A percentile compares a stretch with the other conserved stretches of the same genome.
These are phyloP conservation scores for Candida wancherniae DNA, from an alignment of 805 yeast genomes.

Conservation along the genomic window DNA sequence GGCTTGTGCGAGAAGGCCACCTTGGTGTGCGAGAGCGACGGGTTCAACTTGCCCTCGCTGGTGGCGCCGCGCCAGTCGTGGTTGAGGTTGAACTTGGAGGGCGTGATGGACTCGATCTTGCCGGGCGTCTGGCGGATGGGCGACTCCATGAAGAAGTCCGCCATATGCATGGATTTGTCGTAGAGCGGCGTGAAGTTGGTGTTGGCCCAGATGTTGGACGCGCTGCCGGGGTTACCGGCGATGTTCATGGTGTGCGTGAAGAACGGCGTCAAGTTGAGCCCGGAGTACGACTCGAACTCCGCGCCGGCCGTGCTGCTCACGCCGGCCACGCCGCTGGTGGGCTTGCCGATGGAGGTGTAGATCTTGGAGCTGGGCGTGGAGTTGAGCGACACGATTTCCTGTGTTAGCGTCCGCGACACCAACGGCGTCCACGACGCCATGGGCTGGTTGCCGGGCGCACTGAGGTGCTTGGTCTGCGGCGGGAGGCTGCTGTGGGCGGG, in stretches of 20 bases:
- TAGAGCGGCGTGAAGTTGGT: conserved; percentile 37
- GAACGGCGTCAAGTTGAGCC: conserved; percentile 40
- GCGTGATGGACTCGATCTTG: conserved; percentile 36
- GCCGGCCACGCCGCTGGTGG: conserved; percentile 5
- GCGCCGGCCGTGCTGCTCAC: conserved; percentile 3
- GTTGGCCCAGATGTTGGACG: conserved; percentile 18
- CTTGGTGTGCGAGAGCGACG: conserved; percentile 19
- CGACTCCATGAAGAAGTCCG: conserved; percentile 43
- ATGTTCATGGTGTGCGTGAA: conserved; percentile 31
- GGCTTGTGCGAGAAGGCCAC: conserved; percentile 1
- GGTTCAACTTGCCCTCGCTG: conserved; percentile 10
- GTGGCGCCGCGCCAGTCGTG: too few species aligned
- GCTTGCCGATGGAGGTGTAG: conserved; percentile 14
- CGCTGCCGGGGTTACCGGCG: conserved; percentile 19
- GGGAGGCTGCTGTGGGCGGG: conserved; percentile 1
- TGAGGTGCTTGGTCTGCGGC: neutral
- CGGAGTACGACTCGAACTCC: conserved; percentile 27
- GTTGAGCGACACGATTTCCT: conserved; percentile 30
- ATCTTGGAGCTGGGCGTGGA: conserved; percentile 35
- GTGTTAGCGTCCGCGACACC: conserved; percentile 33
- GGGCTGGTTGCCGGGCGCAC: neutral
- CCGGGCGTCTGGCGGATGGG: conserved; percentile 36
- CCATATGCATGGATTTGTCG: conserved; percentile 36
- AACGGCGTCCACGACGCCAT: conserved; percentile 40
- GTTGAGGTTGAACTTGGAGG: conserved; percentile 30